These are phyloP conservation scores for Spiraea crenata DNA, from an alignment of 331 rosid genomes.

Conservation along the genomic window DNA sequence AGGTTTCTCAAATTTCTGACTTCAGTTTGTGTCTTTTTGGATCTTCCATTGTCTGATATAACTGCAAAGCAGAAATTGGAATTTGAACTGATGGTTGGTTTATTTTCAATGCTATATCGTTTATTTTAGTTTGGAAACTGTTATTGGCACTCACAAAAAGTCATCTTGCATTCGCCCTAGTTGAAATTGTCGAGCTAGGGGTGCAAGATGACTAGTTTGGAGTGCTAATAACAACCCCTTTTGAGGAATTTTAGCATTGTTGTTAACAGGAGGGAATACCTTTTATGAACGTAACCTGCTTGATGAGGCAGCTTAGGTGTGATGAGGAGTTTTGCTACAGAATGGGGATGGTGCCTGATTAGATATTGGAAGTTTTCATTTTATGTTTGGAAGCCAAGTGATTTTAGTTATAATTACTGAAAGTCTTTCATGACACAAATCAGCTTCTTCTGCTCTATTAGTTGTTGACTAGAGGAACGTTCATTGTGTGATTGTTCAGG, in stretches of 20 bases:
- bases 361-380: neutral
- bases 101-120: neutral
- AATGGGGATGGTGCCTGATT: neutral
- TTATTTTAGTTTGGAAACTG: too few relatives aligned
- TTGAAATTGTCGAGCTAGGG: too few relatives aligned
- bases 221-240: too few relatives aligned
- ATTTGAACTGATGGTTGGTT: neutral
- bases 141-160: too few relatives aligned
- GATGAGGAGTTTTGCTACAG: neutral
- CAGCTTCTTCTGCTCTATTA: neutral
- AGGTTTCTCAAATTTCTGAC: constrained; percentile 45
- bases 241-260: too few relatives aligned
- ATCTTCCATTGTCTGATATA: neutral
- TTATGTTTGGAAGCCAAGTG: neutral
- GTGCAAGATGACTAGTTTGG: too few relatives aligned
- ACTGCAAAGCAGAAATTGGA: neutral
- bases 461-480: constrained; percentile 21
- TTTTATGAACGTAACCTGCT: neutral
- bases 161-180: too few relatives aligned
- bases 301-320: neutral
- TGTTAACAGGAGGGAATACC: too few relatives aligned
- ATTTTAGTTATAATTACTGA: neutral
- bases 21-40: constrained; percentile 2
- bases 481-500: constrained; percentile 42
- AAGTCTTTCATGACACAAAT: neutral